Base-by-base conservation (phyloP, 805 yeast species). In the Metschnikowia gelsemii region DNA sequence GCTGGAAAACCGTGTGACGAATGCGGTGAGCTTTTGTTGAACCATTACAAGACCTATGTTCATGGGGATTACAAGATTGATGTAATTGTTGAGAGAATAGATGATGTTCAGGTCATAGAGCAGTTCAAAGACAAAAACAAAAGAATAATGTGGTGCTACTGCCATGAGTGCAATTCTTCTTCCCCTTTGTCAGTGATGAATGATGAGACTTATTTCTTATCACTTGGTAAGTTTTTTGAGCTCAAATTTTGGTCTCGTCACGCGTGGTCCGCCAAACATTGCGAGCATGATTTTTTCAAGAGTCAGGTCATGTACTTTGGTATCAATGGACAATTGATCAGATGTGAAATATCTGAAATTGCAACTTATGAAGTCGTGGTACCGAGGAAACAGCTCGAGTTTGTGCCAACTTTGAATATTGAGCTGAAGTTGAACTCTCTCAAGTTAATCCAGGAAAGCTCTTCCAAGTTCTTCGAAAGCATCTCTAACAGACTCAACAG, bases 221-320 rank as follows among this genome's bases (percentile, higher is more conserved):
- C 98, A 0, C 83, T 93, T 62, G 99, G 98, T 0, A 95, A 95
- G 57, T 93, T 86, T 58, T 67, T 93, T 18, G 98, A 93, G 64
- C 67, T 90, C 17, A 70, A 84, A 22, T 90, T 90, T 58, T 88
- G 95, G 86, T 72, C 72, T 3, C 55, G 58, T 17, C 55, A 61
- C 35, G 64, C 68, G 2, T 45, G 46, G 5, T 41, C 52, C 18
- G 78, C 84, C 41, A 63, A 70, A 25, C 51, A 49, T 13, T 93
- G 99, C 61, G 63, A 72, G 0, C 97, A 91, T 62, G 88, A 89
- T 58, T 81, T 84, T 42, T 83, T 87, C 50, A 78, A 82, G 40
- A 87, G 84, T 46, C 96, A 90, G 57, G 79, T 84, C 16, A 79
- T 90, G 50, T 88, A 84, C 58, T 91, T 91, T 63, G 87, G 95